These are phyloP conservation scores for Aspergillus sp. DNA, from an alignment of 2,329 filamentous ascomycete genomes.

Conservation along the genomic window DNA sequence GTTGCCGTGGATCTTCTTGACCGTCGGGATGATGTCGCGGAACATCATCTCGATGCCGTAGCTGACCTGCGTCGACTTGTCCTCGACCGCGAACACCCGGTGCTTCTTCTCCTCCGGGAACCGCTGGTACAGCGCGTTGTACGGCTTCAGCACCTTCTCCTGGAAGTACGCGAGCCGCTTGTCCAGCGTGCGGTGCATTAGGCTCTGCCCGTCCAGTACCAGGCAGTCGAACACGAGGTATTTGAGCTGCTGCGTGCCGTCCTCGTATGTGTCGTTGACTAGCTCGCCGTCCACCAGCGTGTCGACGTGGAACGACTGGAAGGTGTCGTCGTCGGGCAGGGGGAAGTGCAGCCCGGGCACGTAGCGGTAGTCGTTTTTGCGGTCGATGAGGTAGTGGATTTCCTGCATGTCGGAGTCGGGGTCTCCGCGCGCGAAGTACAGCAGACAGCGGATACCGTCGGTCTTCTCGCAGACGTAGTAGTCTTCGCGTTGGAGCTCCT, in stretches of 20 bases:
- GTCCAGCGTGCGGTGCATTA: slow-evolving; percentile 78
- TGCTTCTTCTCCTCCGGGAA: slow-evolving; percentile 68
- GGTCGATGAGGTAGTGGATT: slow-evolving; percentile 89
- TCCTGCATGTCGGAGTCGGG: slow-evolving; percentile 60
- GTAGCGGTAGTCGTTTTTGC: slow-evolving; percentile 95
- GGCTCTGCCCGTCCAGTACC: slow-evolving; percentile 69
- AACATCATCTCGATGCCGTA: slow-evolving; percentile 95
- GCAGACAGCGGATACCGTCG: slow-evolving; percentile 90
- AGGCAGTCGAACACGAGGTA: slow-evolving; percentile 95
- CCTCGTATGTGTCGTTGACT: slow-evolving; percentile 73
- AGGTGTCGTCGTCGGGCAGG: slow-evolving; percentile 58
- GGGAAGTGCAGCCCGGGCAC: slow-evolving; percentile 81
- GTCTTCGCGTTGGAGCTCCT: slow-evolving; percentile 77
- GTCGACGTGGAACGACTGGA: slow-evolving; percentile 66
- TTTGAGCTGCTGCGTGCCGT: slow-evolving; percentile 67
- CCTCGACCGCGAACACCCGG: slow-evolving; percentile 76
- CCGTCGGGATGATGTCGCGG: slow-evolving; percentile 72
- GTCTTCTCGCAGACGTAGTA: slow-evolving; percentile 99
- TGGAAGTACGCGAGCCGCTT: slow-evolving; percentile 87
- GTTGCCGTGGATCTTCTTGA: slow-evolving; percentile 77
- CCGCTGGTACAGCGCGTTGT: slow-evolving; percentile 69
- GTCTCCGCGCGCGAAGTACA: slow-evolving; percentile 69
- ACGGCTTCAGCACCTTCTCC: slow-evolving; percentile 73
- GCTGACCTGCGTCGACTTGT: slow-evolving; percentile 84
- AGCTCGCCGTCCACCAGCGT: slow-evolving; percentile 93